These are phyloP conservation scores for Yarrowia sp. DNA, from an alignment of 805 yeast species.

Conservation along the genomic window DNA sequence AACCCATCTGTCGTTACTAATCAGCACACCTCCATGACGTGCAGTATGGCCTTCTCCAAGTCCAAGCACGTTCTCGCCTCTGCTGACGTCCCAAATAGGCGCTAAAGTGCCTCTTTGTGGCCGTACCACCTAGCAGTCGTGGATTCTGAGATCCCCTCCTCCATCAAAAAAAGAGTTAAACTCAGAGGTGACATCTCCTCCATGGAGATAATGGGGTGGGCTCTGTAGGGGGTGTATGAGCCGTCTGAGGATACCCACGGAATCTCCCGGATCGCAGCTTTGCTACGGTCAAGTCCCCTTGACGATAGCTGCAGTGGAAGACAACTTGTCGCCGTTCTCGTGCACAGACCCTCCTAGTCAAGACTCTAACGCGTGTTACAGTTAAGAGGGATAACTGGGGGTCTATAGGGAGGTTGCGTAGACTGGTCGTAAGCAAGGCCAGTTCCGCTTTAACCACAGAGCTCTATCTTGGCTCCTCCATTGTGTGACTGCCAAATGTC, in stretches of 20 bases:
- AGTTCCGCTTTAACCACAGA: no score
- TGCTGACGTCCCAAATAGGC: slow-evolving; percentile 12
- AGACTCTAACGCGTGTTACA: slow-evolving; percentile 15
- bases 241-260: no score
- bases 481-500: no score
- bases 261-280: no score
- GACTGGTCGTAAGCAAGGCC: no score
- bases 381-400: slow-evolving; percentile 16
- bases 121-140: neutral
- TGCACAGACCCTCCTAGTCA: neutral
- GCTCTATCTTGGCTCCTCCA: no score
- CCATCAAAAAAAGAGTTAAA: neutral
- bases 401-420: neutral
- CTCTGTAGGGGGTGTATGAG: no score
- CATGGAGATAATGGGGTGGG: slow-evolving; percentile 16
- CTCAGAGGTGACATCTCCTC: slow-evolving; percentile 22
- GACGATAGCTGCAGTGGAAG: neutral
- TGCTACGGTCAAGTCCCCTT: neutral
- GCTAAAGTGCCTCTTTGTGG: slow-evolving; percentile 11
- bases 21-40: no score
- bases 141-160: neutral
- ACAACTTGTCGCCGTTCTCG: neutral
- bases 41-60: no score
- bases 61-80: neutral
- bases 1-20: no score